Percentiles rank a stretch among this genome's conserved stretches.
phyloP scores from a whole-genome alignment of 257 asterid species.

The Asclepias syriaca region DNA sequence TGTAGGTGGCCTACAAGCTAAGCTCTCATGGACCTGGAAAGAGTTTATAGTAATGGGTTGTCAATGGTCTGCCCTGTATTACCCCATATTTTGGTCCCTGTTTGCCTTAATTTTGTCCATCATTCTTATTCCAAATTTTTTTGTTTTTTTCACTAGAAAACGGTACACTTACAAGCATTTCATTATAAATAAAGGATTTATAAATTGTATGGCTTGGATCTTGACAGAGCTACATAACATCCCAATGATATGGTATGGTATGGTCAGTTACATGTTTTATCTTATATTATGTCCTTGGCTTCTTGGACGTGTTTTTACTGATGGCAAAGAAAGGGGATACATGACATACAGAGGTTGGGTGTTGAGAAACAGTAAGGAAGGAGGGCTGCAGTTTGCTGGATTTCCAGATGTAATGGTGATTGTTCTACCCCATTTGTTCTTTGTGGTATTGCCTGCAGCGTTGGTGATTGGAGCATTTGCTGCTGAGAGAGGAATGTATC shows the following conservation, averaged over 20 bases:
- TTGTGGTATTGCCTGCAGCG: constrained; percentile 65
- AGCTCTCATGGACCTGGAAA: constrained; percentile 64
- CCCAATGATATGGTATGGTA: constrained; percentile 44
- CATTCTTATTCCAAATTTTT: constrained; percentile 53
- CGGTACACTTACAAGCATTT: constrained; percentile 44
- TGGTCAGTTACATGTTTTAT: constrained; percentile 59
- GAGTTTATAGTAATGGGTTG: constrained; percentile 93
- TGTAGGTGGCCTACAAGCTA: constrained; percentile 48
- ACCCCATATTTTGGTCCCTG: constrained; percentile 56
- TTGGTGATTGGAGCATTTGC: constrained; percentile 38
- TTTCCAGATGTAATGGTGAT: constrained; percentile 89
- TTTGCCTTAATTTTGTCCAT: constrained; percentile 37
- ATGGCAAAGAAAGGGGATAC: constrained; percentile 51
- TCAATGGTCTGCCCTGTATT: constrained; percentile 79
- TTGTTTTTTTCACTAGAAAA: constrained; percentile 37
- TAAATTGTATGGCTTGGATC: constrained; percentile 47
- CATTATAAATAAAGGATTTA: constrained; percentile 41
- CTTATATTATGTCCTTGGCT: constrained; percentile 87
- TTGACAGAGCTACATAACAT: constrained; percentile 40
- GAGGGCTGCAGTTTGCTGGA: constrained; percentile 52
- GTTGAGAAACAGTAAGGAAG: constrained; percentile 21
- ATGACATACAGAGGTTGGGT: constrained; percentile 95
- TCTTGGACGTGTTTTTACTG: constrained; percentile 53
- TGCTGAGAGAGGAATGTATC: constrained; percentile 64
- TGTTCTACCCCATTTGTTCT: constrained; percentile 68